These are phyloP conservation scores for Coemansia sp. DNA, from an alignment of 371 early-diverging fungal genomes.

Conservation along the genomic window DNA sequence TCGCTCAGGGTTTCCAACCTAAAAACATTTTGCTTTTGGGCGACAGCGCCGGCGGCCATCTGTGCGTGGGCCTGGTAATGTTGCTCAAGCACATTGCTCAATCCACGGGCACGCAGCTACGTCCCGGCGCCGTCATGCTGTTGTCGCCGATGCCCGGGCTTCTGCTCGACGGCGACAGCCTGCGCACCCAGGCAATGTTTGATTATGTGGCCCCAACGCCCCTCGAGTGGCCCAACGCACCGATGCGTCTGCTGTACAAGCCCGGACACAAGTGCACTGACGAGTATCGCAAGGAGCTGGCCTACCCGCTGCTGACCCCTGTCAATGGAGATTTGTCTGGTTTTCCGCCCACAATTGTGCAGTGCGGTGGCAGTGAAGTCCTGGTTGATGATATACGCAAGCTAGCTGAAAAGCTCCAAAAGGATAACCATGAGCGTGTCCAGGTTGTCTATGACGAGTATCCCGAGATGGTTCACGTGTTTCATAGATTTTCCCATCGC, in stretches of 20 bases:
- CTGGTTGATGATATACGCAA: constrained; percentile 57
- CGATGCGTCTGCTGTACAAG: constrained; percentile 25
- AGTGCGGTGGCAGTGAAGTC: constrained; percentile 55
- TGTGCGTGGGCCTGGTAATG: constrained; percentile 16
- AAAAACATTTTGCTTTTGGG: constrained; percentile 36
- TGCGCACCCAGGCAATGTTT: not conserved
- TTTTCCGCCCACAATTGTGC: constrained; percentile 56
- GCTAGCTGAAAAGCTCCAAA: constrained; percentile 10
- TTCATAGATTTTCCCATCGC: constrained; percentile 19
- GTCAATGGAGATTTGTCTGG: constrained; percentile 28
- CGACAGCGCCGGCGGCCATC: constrained; percentile 49
- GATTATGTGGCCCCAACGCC: constrained; percentile 20
- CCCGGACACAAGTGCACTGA: constrained; percentile 21
- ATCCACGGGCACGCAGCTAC: not conserved
- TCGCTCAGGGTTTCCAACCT: constrained; percentile 21
- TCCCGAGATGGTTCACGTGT: constrained; percentile 35
- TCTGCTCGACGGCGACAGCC: not conserved
- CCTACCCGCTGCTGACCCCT: constrained; percentile 16
- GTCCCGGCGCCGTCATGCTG: constrained; percentile 11
- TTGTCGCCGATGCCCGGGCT: constrained; percentile 14
- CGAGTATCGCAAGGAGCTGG: constrained; percentile 12
- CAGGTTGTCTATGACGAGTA: constrained; percentile 20
- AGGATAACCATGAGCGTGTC: not conserved
- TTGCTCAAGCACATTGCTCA: constrained; percentile 11
- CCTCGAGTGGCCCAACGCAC: constrained; percentile 21